These are phyloP conservation scores for Theileria luwenshuni DNA, from an alignment of 169 alveolate species.

Conservation along the genomic window DNA sequence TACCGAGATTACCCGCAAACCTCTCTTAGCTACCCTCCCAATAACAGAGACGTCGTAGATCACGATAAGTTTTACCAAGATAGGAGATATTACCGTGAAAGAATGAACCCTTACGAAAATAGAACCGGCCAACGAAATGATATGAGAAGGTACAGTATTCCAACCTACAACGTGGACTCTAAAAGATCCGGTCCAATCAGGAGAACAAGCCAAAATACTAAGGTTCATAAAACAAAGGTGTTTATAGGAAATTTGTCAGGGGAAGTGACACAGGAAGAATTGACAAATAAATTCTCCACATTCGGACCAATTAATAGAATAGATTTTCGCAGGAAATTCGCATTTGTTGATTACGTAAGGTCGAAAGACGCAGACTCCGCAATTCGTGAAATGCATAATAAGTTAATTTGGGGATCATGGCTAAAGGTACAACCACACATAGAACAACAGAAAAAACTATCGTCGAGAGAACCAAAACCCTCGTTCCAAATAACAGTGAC, in stretches of 20 bases:
- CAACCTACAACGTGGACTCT: neutral
- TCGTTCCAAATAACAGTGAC: slow-evolving; percentile 72
- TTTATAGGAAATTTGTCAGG: slow-evolving; percentile 83
- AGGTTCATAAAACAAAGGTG: slow-evolving; percentile 68
- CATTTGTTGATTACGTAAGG: slow-evolving; percentile 79
- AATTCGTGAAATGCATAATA: slow-evolving; percentile 70
- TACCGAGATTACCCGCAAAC: neutral
- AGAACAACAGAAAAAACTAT: slow-evolving; percentile 55
- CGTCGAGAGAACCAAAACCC: slow-evolving; percentile 62
- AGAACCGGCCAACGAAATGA: too few relatives aligned
- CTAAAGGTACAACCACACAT: slow-evolving; percentile 79
- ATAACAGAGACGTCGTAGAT: neutral
- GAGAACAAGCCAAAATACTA: neutral
- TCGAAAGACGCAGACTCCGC: slow-evolving; percentile 71
- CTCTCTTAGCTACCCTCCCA: too few relatives aligned
- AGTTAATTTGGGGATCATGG: slow-evolving; percentile 65
- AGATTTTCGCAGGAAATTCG: slow-evolving; percentile 80
- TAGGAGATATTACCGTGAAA: slow-evolving; percentile 19
- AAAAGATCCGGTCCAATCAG: slow-evolving; percentile 4
- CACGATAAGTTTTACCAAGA: neutral
- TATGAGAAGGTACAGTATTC: slow-evolving; percentile 29
- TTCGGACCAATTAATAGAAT: slow-evolving; percentile 79
- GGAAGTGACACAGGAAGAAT: slow-evolving; percentile 81
- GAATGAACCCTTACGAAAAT: slow-evolving; percentile 55
- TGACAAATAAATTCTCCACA: slow-evolving; percentile 73